Percentiles rank a stretch among this genome's conserved stretches.
phyloP scores from a whole-genome alignment of 768 basidiomycete genomes.

The Mycena latifolia region DNA sequence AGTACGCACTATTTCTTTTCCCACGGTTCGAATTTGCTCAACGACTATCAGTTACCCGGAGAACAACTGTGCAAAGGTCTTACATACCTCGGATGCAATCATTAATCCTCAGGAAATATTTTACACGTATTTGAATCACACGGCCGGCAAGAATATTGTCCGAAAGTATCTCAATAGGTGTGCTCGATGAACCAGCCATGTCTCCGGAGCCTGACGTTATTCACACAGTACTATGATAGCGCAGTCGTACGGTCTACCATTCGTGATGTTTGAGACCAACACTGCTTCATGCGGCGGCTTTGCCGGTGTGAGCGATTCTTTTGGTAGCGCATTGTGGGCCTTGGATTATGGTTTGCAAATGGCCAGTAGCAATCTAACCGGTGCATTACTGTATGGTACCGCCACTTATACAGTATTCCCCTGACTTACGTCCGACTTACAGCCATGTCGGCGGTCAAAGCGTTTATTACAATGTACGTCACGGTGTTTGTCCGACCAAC shows the following conservation, averaged over 20 bases:
- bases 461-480: slow-evolving; percentile 40
- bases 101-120: slow-evolving; percentile 63
- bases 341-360: slow-evolving; percentile 64
- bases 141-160: slow-evolving; percentile 61
- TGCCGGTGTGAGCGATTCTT: slow-evolving; percentile 70
- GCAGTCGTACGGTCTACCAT: slow-evolving; percentile 54
- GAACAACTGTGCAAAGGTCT: slow-evolving; percentile 72
- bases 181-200: background rate
- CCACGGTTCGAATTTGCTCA: slow-evolving; percentile 24
- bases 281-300: slow-evolving; percentile 80
- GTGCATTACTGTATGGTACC: background rate
- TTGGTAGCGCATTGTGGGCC: slow-evolving; percentile 74
- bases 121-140: slow-evolving; percentile 72
- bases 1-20: slow-evolving; percentile 22
- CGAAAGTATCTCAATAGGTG: slow-evolving; percentile 56
- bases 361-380: slow-evolving; percentile 43
- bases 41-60: slow-evolving; percentile 60
- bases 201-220: background rate
- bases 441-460: slow-evolving; percentile 39
- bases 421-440: background rate
- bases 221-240: slow-evolving; percentile 57
- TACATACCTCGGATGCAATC: slow-evolving; percentile 36
- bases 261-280: slow-evolving; percentile 69
- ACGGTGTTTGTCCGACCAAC: slow-evolving; percentile 40
- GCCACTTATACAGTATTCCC: background rate